A percentile compares a stretch with the other conserved stretches of the same genome.
These are phyloP conservation scores for Yamadazyma sp. DNA, from an alignment of 1,139 yeast species.

Conservation along the genomic window DNA sequence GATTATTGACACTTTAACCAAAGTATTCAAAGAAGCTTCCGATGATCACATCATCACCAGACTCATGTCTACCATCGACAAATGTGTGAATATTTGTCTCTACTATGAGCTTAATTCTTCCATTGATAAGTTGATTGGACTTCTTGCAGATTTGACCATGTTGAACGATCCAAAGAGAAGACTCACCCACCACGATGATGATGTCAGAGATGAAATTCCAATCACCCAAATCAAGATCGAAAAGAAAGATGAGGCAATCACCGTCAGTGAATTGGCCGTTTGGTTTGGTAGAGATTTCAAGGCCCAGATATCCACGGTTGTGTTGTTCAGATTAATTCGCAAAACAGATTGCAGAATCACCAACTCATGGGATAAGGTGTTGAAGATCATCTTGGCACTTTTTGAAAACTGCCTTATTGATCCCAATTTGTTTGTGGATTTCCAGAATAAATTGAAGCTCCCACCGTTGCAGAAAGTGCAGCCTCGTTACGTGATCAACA, in stretches of 20 bases:
- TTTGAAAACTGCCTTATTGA: constrained; percentile 72
- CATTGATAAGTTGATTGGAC: constrained; percentile 63
- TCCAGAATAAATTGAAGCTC: constrained; percentile 56
- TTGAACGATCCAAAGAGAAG: constrained; percentile 32
- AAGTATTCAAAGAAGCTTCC: constrained; percentile 80
- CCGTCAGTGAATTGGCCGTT: constrained; percentile 80
- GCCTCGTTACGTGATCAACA: constrained; percentile 64
- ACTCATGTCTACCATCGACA: constrained; percentile 84
- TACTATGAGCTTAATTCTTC: constrained; percentile 56
- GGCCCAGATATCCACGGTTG: constrained; percentile 86
- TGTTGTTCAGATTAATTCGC: constrained; percentile 73
- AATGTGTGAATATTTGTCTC: constrained; percentile 74
- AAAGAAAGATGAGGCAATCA: constrained; percentile 53
- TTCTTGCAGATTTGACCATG: constrained; percentile 63
- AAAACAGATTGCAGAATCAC: constrained; percentile 52
- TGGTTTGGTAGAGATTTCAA: constrained; percentile 88
- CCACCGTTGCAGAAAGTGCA: constrained; percentile 58
- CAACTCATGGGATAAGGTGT: constrained; percentile 59
- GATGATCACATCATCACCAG: constrained; percentile 89
- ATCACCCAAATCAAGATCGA: constrained; percentile 50
- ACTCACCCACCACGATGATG: constrained; percentile 25
- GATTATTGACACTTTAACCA: constrained; percentile 66
- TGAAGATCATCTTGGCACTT: constrained; percentile 61
- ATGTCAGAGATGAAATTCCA: constrained; percentile 46
- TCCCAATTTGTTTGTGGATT: constrained; percentile 64